Base-by-base conservation (phyloP, 352 stramenopile species). In the Pythium monospermum region DNA sequence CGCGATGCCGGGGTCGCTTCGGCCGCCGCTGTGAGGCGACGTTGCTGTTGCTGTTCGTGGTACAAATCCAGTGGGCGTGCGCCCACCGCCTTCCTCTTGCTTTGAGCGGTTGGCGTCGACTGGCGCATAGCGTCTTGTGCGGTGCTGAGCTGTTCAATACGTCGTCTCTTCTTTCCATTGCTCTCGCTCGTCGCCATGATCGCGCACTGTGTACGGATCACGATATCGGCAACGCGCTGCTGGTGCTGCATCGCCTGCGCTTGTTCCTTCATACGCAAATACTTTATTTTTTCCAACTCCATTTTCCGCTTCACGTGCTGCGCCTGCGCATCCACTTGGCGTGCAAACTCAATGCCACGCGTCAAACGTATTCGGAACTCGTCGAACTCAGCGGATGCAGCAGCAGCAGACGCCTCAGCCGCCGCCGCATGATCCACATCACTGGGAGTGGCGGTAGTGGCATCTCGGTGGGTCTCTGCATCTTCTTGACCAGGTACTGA, bases 301-400 rank as follows among this genome's bases (percentile, higher is more conserved):
- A 83, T 49, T 22, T 61, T 61, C 7, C 41, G 57, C 11, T 64
- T 66, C 4, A 72, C 67, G 18, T 54, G 65, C 2, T 57, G 62
- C 0, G 71, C 61, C 40, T 83, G 56, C 1, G 67, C 59, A 31
- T 74, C 60, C 15, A 87, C 51, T 16, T 48, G 61, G 6, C 64
- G 61, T 0, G 69, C 68, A 27, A 86, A 61, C 23, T 65, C 70
- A n/a, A 73, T 61, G 18, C 69, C 83, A 6, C 69, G 76, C 32
- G 57, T 61, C 55, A 90, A 36, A 63, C 67, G 72, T 87, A 85
- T 90, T 71, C 74, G 74, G 39, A 85, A 87, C 28, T 69, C 66
- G 28, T 86, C 72, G 28, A 83, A 68, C 26, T 62, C 48, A 13
- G 46, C 22, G 31, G 51, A 44, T 18, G 30, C 21, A 6, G 42